phyloP scores from a whole-genome alignment of 257 asterid genomes.

The Solanum habrochaites region DNA sequence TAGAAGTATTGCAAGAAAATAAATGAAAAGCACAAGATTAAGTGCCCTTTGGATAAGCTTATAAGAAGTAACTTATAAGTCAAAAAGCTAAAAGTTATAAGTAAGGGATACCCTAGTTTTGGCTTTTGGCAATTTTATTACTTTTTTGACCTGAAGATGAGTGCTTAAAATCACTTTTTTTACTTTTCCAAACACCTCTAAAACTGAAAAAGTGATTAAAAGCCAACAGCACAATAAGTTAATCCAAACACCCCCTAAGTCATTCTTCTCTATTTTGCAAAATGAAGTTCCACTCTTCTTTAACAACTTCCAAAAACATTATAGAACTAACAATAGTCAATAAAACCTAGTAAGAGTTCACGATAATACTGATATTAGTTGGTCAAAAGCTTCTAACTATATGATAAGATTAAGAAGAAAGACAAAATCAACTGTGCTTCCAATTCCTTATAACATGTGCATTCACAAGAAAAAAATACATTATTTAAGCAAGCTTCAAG shows the following conservation, averaged over 20 bases:
- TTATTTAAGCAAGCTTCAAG: neutral
- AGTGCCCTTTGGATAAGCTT: neutral
- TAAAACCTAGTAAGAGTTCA: neutral
- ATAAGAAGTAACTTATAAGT: neutral
- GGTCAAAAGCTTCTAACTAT: neutral
- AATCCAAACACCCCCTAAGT: neutral
- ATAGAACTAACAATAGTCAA: neutral
- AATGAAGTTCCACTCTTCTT: neutral
- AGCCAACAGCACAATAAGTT: neutral
- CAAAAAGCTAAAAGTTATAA: neutral
- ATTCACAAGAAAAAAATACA: neutral
- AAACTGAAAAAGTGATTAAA: neutral
- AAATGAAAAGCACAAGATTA: neutral
- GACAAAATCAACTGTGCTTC: neutral
- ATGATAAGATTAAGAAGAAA: neutral
- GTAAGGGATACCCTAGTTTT: neutral
- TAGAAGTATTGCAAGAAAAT: neutral
- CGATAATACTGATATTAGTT: neutral
- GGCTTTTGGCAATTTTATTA: neutral
- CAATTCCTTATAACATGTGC: neutral
- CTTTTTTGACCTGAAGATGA: neutral
- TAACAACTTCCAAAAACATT: neutral
- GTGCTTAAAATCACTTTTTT: neutral
- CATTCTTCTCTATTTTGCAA: neutral
- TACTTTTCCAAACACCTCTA: neutral